Evolutionary conservation across 2,329 filamentous ascomycete species (phyloP), one percentile per base, ranked within the genome.

Genomic region (Botryosphaeria dothidea): DNA sequence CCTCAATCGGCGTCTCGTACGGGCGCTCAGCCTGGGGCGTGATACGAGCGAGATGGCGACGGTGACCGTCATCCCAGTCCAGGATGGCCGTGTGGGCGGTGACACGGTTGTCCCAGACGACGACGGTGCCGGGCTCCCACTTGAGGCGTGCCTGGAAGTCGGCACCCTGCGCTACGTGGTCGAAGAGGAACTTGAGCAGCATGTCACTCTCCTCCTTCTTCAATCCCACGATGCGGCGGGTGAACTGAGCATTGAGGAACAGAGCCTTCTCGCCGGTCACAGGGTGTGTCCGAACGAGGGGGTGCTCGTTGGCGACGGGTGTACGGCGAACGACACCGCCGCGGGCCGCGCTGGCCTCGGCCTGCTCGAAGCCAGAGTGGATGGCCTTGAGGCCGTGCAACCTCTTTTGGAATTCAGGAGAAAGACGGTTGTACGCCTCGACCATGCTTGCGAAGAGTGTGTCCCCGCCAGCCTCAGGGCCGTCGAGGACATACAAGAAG

Each of bases 181-280:
- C 86, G 74, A 89, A 92, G 17, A 93, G 78, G 80, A 93, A 93
- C 72, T 92, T 91, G 66, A 93, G 82, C 9, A 93, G 80, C 54
- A 84, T 84, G 68, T 96, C 92, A 1, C 89, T 92, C 74, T 96
- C 93, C 73, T 96, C 92, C 74, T 92, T 92, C 79, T 96, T 96
- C 72, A 90, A 86, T 13, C 92, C 92, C 1, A 94, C 86, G 62
- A 96, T 94, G 31, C 88, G 84, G 58, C 92, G 88, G 4, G 91
- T 94, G 79, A 95, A 96, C 73, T 94, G 91, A 3, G 89, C 89
- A 75, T 96, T 96, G 29, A 96, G 86, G 70, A 86, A 96, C 7
- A 96, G 80, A 0, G 91, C 90, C 80, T 96, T 96, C 77, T 96
- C 91, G 17, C 92, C 91, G 0, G 92, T 96, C 4, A 74, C 79